Conservation (phyloP, 1,284 basidiomycete species). For the Microbotryum violaceum region DNA sequence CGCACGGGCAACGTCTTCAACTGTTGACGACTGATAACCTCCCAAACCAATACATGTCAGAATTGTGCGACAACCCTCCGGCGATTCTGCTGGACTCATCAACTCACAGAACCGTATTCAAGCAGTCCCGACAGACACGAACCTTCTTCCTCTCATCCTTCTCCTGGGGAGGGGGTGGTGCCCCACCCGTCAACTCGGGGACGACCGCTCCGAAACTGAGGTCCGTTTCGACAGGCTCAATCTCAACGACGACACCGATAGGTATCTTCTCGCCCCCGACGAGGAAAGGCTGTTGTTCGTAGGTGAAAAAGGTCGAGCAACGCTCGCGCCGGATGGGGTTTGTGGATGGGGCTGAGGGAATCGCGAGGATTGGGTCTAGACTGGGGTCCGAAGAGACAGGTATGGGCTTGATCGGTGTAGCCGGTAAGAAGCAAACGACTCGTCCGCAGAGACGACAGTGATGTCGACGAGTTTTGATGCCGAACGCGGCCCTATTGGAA, state of each 20-base stretch:
- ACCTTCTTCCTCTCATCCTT: slow-evolving; percentile 35
- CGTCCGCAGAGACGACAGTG: slow-evolving; percentile 91
- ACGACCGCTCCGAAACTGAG: slow-evolving; percentile 6
- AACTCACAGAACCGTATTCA: slow-evolving; percentile 36
- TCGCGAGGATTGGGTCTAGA: slow-evolving; percentile 40
- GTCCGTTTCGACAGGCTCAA: slow-evolving; percentile 25
- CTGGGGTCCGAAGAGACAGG: slow-evolving; percentile 40
- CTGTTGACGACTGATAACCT: slow-evolving; percentile 25
- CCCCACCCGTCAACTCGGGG: neutral
- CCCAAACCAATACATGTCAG: too few relatives aligned
- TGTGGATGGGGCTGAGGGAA: neutral
- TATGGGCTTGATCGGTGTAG: slow-evolving; percentile 36
- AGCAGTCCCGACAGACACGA: slow-evolving; percentile 36
- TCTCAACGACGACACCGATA: slow-evolving; percentile 25
- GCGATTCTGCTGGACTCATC: too few relatives aligned
- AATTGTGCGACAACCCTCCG: too few relatives aligned
- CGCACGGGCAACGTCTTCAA: slow-evolving; percentile 22
- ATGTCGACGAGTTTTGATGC: slow-evolving; percentile 86
- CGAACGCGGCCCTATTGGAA: slow-evolving; percentile 60
- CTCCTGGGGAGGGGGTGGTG: slow-evolving; percentile 1
- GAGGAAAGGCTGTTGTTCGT: slow-evolving; percentile 20
- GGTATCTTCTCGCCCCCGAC: slow-evolving; percentile 8
- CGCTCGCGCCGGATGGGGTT: slow-evolving; percentile 34
- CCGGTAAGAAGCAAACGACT: slow-evolving; percentile 83
- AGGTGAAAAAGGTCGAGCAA: slow-evolving; percentile 39